Evolutionary conservation across 176 grass and related monocot genomes (phyloP).

Genomic region (bread wheat (Triticum aestivum)): DNA sequence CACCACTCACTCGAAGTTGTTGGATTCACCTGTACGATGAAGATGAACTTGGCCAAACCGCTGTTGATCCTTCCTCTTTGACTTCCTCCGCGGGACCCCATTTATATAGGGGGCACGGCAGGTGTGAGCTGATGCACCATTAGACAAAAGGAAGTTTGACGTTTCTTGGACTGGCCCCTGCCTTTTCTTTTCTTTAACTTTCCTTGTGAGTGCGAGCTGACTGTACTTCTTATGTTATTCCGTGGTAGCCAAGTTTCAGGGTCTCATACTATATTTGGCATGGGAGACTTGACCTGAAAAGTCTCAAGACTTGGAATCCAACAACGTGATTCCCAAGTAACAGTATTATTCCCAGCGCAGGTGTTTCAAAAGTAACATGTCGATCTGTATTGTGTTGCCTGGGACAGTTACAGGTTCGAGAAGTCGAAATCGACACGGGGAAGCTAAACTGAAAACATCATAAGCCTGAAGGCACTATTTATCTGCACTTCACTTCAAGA

Average conservation of each 20-base stretch:
- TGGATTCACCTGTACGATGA: background rate
- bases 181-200: background rate
- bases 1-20: background rate
- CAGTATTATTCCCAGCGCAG: background rate
- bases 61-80: background rate
- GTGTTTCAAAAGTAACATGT: background rate
- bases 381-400: background rate
- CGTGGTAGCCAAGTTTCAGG: slow-evolving; percentile 17
- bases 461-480: background rate
- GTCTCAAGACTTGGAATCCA: background rate
- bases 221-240: background rate
- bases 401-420: background rate
- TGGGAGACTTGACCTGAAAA: background rate
- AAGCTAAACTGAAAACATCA: background rate
- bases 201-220: background rate
- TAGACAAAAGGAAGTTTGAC: background rate
- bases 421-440: background rate
- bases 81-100: background rate
- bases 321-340: background rate
- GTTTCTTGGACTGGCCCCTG: background rate
- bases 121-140: background rate
- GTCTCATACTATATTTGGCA: slow-evolving; percentile 9
- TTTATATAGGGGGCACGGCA: background rate
- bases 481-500: background rate
- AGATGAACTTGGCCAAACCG: background rate